These are phyloP conservation scores for Yamadazyma phyllophila DNA, from an alignment of 805 yeast species.

Conservation along the genomic window DNA sequence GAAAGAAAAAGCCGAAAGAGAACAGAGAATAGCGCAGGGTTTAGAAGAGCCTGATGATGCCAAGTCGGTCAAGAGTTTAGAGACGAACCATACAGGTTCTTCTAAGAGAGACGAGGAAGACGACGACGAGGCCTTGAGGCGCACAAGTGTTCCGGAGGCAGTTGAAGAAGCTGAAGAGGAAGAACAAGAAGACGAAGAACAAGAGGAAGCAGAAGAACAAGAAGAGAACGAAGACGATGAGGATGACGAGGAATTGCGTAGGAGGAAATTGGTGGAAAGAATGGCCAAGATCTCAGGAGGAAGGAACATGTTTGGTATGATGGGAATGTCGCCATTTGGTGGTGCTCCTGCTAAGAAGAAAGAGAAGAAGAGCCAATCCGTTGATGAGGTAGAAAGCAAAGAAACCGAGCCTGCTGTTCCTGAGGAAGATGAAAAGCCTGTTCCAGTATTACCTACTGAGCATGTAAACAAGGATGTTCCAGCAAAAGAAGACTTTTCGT, in stretches of 20 bases:
- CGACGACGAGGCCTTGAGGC: no score
- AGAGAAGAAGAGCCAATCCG: slow-evolving; percentile 8
- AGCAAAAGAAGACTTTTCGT: slow-evolving; percentile 9
- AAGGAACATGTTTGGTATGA: slow-evolving; percentile 73
- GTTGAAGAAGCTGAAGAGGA: background rate
- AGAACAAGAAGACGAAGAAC: background rate
- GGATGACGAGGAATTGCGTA: slow-evolving; percentile 72
- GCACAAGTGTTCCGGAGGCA: background rate
- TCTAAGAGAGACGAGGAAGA: slow-evolving; percentile 6
- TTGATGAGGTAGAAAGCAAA: no score
- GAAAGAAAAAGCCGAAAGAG: slow-evolving; percentile 15
- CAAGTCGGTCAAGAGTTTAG: background rate
- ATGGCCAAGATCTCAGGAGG: slow-evolving; percentile 97
- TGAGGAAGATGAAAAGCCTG: background rate
- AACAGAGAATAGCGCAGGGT: slow-evolving; percentile 13
- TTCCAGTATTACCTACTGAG: background rate
- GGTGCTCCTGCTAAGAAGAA: slow-evolving; percentile 16
- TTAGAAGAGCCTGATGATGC: slow-evolving; percentile 7
- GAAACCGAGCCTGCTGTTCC: no score
- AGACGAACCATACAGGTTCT: slow-evolving; percentile 6
- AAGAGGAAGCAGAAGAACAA: slow-evolving; percentile 37
- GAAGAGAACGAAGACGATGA: slow-evolving; percentile 55
- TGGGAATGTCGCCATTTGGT: slow-evolving; percentile 50
- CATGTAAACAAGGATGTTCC: background rate
- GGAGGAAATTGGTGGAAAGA: slow-evolving; percentile 78